Evolutionary conservation across 2,329 filamentous ascomycete species (phyloP).

Genomic region (Calonectria leucothoes): DNA sequence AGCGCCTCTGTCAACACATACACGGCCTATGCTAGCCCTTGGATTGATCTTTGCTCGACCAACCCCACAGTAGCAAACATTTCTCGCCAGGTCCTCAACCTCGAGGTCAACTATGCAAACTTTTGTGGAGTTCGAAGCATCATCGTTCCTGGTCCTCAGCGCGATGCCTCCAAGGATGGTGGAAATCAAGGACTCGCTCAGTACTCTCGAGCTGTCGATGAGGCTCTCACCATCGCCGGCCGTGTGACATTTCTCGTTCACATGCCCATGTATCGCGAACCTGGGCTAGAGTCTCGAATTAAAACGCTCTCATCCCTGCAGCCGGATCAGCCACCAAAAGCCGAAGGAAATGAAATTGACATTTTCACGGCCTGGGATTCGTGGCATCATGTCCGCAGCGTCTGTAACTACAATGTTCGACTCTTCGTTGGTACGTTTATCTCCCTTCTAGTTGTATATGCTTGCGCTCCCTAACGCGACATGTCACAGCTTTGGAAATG

Average conservation of each 20-base stretch:
- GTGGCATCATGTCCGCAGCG: conserved; percentile 87
- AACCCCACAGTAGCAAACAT: conserved; percentile 87
- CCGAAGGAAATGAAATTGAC: conserved; percentile 65
- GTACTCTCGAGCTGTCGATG: conserved; percentile 86
- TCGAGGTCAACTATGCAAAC: conserved; percentile 93
- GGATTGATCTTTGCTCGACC: conserved; percentile 89
- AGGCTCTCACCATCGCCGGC: conserved; percentile 78
- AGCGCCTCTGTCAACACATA: conserved; percentile 77
- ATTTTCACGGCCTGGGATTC: conserved; percentile 89
- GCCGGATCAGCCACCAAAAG: conserved; percentile 46
- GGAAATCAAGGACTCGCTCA: conserved; percentile 70
- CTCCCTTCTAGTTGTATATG: neutral
- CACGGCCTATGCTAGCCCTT: conserved; percentile 84
- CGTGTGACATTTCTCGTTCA: conserved; percentile 86
- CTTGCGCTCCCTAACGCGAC: neutral
- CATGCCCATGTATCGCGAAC: conserved; percentile 84
- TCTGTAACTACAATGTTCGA: conserved; percentile 86
- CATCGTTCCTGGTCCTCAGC: conserved; percentile 81
- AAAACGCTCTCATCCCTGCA: conserved; percentile 62
- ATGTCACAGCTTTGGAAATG: conserved; percentile 62
- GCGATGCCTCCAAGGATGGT: conserved; percentile 66
- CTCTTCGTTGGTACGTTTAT: conserved; percentile 82
- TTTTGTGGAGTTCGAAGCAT: conserved; percentile 92
- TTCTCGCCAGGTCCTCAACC: conserved; percentile 88
- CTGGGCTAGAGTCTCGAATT: conserved; percentile 64